Percentiles rank a stretch among this genome's conserved stretches.
These are phyloP conservation scores for Zanthoxylum bungeanum DNA, from an alignment of 345 rosid genomes.

Conservation along the genomic window DNA sequence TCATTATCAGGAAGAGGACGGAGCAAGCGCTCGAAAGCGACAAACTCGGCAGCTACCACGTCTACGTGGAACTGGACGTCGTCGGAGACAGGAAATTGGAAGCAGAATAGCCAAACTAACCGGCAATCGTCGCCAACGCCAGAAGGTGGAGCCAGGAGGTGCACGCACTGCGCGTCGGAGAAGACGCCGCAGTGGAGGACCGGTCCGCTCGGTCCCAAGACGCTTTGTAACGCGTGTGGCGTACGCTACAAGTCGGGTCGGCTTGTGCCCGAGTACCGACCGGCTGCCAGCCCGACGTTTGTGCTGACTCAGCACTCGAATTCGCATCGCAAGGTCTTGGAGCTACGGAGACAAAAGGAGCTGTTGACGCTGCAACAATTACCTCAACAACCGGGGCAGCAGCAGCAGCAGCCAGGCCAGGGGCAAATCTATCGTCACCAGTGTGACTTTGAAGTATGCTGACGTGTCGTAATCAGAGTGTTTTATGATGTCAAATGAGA, in stretches of 20 bases:
- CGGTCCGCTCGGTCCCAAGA: constrained; percentile 79
- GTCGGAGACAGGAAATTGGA: constrained; percentile 22
- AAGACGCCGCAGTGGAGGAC: constrained; percentile 89
- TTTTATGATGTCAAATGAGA: not conserved
- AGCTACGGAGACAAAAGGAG: constrained; percentile 76
- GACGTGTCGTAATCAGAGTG: constrained; percentile 21
- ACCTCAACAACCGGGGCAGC: too few species aligned
- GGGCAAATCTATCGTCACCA: constrained; percentile 28
- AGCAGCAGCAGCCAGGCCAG: constrained; percentile 18
- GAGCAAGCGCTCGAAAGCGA: constrained; percentile 50
- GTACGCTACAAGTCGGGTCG: constrained; percentile 81
- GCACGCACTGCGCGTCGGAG: constrained; percentile 80
- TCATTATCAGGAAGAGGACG: constrained; percentile 43
- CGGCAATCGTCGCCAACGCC: constrained; percentile 19
- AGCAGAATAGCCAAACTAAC: constrained; percentile 31
- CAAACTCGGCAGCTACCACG: constrained; percentile 15
- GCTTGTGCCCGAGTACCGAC: constrained; percentile 80
- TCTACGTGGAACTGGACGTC: constrained; percentile 32
- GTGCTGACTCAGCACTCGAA: constrained; percentile 77
- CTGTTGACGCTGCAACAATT: constrained; percentile 26
- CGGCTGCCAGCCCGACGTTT: constrained; percentile 80
- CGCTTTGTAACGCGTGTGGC: constrained; percentile 75
- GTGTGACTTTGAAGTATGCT: constrained; percentile 44
- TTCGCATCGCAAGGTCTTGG: constrained; percentile 83
- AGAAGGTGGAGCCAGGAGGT: constrained; percentile 49